Conservation (phyloP, 176 grass and related monocot genomes). For the Neostapfia colusana region DNA sequence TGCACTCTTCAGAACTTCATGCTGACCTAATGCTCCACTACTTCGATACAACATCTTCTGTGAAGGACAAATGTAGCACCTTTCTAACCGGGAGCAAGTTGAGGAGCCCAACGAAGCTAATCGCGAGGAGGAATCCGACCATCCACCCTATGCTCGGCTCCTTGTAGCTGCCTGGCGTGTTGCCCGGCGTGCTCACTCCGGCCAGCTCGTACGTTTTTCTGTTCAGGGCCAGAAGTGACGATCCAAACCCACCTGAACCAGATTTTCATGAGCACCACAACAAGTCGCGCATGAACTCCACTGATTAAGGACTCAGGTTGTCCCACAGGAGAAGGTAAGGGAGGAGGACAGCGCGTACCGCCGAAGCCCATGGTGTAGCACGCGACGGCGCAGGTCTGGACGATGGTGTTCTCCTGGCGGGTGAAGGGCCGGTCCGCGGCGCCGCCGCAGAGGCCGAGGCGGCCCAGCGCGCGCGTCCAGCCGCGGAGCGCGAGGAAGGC, state of each 20-base stretch:
- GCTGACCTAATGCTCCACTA: not conserved
- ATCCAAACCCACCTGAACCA: conserved; percentile 81
- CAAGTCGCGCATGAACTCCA: no score
- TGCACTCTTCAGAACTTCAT: not conserved
- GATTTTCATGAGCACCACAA: conserved; percentile 10
- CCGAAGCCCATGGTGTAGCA: conserved; percentile 86
- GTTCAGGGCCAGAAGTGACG: conserved; percentile 72
- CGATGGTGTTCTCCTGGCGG: conserved; percentile 85
- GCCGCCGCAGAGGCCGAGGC: conserved; percentile 45
- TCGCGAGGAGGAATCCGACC: conserved; percentile 55
- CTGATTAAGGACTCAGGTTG: not conserved
- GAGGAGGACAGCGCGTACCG: conserved; percentile 39
- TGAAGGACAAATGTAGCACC: conserved; percentile 36
- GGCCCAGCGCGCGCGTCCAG: conserved; percentile 64
- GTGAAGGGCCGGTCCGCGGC: conserved; percentile 64
- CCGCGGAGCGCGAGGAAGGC: conserved; percentile 72
- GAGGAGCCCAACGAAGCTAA: conserved; percentile 73
- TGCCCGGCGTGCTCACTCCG: conserved; percentile 54
- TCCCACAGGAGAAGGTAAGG: not conserved
- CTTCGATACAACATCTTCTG: not conserved
- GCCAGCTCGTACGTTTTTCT: conserved; percentile 82
- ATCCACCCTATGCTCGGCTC: conserved; percentile 89
- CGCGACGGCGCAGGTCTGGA: conserved; percentile 90
- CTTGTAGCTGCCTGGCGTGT: conserved; percentile 82
- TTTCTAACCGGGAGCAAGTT: conserved; percentile 83